A percentile compares a stretch with the other conserved stretches of the same genome.
These are phyloP conservation scores for Dichotomocladium elegans DNA, from an alignment of 371 early-diverging fungal genomes.

Conservation along the genomic window DNA sequence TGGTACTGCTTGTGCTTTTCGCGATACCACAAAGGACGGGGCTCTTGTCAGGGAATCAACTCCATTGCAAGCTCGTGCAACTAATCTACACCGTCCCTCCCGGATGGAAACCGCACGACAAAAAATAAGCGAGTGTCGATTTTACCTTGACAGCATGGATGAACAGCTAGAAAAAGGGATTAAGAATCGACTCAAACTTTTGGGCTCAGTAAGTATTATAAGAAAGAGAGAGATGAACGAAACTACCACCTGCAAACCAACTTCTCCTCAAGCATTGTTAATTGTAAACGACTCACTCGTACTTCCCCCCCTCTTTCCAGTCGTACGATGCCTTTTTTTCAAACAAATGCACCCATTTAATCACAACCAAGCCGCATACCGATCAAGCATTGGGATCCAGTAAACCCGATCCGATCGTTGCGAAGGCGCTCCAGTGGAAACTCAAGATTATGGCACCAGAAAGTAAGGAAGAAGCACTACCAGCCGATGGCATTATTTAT, in stretches of 20 bases:
- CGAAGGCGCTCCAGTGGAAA: constrained; percentile 10
- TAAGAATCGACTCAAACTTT: constrained; percentile 19
- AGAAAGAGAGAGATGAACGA: too few species aligned
- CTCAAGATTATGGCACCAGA: constrained; percentile 13
- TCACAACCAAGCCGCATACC: constrained; percentile 27
- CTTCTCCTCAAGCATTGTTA: too few species aligned
- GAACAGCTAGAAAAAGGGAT: constrained; percentile 14
- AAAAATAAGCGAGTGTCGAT: constrained; percentile 16
- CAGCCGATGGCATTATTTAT: background rate
- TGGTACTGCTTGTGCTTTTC: too few species aligned
- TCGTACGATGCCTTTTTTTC: constrained; percentile 41
- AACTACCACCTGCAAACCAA: too few species aligned
- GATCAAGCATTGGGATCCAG: constrained; percentile 15
- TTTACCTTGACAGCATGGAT: constrained; percentile 36
- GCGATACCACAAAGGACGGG: background rate
- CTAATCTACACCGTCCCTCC: too few species aligned
- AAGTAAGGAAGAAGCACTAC: constrained; percentile 5
- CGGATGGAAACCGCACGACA: background rate
- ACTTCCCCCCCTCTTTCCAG: constrained; percentile 15
- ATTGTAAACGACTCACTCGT: too few species aligned
- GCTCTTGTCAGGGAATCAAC: background rate
- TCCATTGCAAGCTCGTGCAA: constrained; percentile 1
- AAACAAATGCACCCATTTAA: constrained; percentile 40
- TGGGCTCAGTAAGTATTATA: constrained; percentile 31
- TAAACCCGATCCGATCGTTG: constrained; percentile 6